Evolutionary conservation across 139 green algal genomes (phyloP).

Genomic region (Micromonas pusilla): DNA sequence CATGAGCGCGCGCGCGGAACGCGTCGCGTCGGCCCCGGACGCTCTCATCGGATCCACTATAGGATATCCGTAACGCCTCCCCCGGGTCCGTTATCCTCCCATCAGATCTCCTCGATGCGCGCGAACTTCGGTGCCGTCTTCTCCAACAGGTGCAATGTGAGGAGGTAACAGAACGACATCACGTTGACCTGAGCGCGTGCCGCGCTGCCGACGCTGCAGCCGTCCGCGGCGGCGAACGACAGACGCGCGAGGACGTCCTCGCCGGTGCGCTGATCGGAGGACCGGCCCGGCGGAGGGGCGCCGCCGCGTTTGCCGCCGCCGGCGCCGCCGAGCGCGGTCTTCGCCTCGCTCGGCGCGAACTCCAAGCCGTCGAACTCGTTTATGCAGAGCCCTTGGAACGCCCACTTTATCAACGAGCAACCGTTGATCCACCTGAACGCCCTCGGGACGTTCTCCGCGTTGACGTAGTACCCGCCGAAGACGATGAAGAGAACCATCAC

Average conservation of each 20-base stretch:
- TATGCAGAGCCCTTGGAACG: conserved; percentile 25
- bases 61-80: neutral
- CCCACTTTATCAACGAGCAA: conserved; percentile 17
- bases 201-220: neutral
- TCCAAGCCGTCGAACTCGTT: conserved; percentile 30
- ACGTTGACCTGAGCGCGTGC: neutral
- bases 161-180: neutral
- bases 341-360: neutral
- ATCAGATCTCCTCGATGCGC: neutral
- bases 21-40: neutral
- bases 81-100: neutral
- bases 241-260: neutral
- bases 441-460: conserved; percentile 29
- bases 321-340: too few relatives aligned
- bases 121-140: conserved; percentile 7
- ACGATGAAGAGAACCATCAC: conserved; percentile 34
- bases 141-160: conserved; percentile 14
- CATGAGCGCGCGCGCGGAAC: too few relatives aligned
- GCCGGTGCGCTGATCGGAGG: neutral
- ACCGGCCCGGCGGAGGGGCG: too few relatives aligned
- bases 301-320: too few relatives aligned
- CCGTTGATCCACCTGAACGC: conserved; percentile 28
- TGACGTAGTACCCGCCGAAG: conserved; percentile 35
- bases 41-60: too few relatives aligned
- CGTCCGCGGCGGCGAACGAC: neutral